A percentile compares a stretch with the other conserved stretches of the same genome.
Conservation (phyloP, 768 basidiomycete species). For the Lentinula guzmanii region DNA sequence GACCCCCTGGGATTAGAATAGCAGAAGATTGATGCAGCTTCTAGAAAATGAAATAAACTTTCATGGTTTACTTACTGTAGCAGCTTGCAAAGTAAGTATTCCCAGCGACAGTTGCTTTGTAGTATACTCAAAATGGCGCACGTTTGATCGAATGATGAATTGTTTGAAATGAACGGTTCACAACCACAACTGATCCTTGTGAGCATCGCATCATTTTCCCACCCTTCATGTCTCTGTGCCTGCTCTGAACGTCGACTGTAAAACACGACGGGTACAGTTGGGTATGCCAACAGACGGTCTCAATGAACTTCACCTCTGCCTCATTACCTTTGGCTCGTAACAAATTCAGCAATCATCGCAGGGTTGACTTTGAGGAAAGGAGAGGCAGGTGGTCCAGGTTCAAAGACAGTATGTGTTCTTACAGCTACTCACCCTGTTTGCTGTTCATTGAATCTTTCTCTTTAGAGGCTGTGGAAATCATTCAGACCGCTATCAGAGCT, state of each 20-base stretch:
- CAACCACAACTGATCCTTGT: not conserved
- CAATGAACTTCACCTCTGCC: constrained; percentile 4
- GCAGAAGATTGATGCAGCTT: too few species aligned
- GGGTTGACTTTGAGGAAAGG: not conserved
- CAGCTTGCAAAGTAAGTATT: too few species aligned
- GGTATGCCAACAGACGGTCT: not conserved
- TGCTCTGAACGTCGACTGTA: not conserved
- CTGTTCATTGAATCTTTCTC: not conserved
- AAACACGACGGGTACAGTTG: not conserved
- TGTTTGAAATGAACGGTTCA: not conserved
- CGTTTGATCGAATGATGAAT: too few species aligned
- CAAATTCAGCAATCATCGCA: not conserved
- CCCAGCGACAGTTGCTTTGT: too few species aligned
- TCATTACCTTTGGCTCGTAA: not conserved
- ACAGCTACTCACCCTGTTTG: not conserved
- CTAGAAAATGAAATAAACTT: too few species aligned
- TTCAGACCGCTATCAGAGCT: not conserved
- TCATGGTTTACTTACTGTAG: too few species aligned
- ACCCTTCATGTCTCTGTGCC: not conserved
- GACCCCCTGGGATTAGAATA: too few species aligned
- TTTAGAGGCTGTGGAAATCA: not conserved
- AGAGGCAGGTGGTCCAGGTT: not conserved
- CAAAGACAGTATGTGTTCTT: not conserved
- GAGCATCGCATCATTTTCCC: not conserved
- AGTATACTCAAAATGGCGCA: too few species aligned